Evolutionary conservation across 352 stramenopile species (phyloP).

Genomic region (Pythium monospermum): DNA sequence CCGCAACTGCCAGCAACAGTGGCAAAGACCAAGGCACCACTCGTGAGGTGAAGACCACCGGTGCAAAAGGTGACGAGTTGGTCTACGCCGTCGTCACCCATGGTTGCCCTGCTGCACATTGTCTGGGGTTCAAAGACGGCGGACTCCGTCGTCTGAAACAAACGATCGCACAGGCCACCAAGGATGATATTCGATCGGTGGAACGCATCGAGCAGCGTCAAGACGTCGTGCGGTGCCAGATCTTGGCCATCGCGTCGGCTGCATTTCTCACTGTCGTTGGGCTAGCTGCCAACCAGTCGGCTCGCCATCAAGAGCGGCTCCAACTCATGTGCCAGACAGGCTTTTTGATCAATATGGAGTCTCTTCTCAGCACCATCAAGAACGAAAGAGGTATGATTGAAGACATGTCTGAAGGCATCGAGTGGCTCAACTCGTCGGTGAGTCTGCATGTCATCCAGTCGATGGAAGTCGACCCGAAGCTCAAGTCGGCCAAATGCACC

Average conservation of each 20-base stretch:
- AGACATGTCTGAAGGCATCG: constrained; percentile 84
- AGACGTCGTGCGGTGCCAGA: constrained; percentile 74
- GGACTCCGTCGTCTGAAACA: constrained; percentile 59
- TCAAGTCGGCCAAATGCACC: constrained; percentile 76
- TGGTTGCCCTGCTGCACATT: constrained; percentile 71
- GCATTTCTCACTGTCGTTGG: constrained; percentile 72
- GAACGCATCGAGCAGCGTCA: constrained; percentile 75
- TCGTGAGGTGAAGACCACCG: constrained; percentile 15
- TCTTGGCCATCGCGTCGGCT: constrained; percentile 62
- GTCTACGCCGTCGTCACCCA: constrained; percentile 77
- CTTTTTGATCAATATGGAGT: constrained; percentile 92
- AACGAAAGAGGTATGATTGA: constrained; percentile 96
- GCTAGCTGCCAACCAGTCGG: constrained; percentile 50
- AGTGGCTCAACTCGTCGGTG: constrained; percentile 78
- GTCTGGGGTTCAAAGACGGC: constrained; percentile 82
- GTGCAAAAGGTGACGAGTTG: constrained; percentile 40
- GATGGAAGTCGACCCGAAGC: constrained; percentile 34
- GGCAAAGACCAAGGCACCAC: constrained; percentile 11
- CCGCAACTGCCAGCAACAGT: not conserved
- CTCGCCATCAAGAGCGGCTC: constrained; percentile 50
- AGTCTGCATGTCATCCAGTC: constrained; percentile 74
- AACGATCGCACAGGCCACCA: constrained; percentile 35
- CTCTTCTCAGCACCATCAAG: constrained; percentile 90
- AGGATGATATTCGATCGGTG: constrained; percentile 46
- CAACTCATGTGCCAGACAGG: constrained; percentile 64